phyloP scores from a whole-genome alignment of 306 rosid species.

The Prunus dulcis region DNA sequence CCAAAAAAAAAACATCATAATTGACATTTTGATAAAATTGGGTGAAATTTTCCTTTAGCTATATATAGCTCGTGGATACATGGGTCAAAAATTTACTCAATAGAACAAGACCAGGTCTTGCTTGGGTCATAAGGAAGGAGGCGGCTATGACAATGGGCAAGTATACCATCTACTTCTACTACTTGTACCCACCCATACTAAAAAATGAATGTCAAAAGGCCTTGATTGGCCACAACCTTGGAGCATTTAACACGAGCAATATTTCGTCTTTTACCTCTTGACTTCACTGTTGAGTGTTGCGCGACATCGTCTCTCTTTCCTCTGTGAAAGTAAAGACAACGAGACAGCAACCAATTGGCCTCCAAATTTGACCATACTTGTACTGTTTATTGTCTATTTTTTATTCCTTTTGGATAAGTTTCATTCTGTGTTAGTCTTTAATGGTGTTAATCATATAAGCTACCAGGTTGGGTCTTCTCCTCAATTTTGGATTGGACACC shows the following conservation, averaged over 20 bases:
- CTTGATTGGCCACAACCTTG: background rate
- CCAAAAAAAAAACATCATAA: background rate
- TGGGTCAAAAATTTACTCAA: background rate
- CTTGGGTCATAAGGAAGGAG: background rate
- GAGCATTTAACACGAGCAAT: too few species aligned
- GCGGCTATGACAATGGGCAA: background rate
- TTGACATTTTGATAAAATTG: background rate
- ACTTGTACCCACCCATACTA: background rate
- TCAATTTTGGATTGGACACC: too few species aligned
- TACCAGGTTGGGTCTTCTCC: too few species aligned
- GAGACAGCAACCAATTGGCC: constrained; percentile 9
- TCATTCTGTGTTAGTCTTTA: background rate
- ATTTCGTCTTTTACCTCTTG: background rate
- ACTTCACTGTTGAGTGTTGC: background rate
- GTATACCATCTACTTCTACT: background rate
- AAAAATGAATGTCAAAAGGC: background rate
- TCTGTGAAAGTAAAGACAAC: background rate
- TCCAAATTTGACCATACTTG: constrained; percentile 24
- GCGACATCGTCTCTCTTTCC: background rate
- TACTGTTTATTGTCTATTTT: background rate
- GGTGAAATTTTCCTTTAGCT: background rate
- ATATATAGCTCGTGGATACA: too few species aligned
- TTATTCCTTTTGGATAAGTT: background rate
- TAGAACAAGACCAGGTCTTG: background rate
- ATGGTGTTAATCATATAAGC: too few species aligned